Conservation (phyloP, 2,329 filamentous ascomycete genomes). For the Acrocalymma vagum region DNA sequence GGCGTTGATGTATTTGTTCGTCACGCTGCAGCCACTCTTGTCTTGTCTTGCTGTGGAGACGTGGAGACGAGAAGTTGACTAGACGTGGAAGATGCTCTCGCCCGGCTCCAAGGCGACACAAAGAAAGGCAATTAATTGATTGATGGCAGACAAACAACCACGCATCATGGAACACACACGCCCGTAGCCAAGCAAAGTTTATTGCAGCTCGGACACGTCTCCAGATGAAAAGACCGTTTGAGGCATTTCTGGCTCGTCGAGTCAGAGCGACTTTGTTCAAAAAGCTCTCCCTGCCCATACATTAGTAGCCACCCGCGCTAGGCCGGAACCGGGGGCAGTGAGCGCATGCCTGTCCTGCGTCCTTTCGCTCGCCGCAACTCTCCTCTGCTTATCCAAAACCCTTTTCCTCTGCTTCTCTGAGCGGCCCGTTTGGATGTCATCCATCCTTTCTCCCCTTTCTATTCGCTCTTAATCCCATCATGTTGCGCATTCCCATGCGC, state of each 20-base stretch:
- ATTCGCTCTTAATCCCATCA: conserved; percentile 54
- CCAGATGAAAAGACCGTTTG: conserved; percentile 17
- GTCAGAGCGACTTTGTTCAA: conserved; percentile 16
- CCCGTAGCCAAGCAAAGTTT: too few relatives aligned
- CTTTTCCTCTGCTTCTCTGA: conserved; percentile 22
- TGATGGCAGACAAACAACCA: too few relatives aligned
- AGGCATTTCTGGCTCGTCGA: conserved; percentile 31
- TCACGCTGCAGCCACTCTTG: too few relatives aligned
- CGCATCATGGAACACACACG: too few relatives aligned
- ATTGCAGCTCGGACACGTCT: background rate
- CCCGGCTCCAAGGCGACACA: background rate
- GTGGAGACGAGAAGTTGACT: too few relatives aligned
- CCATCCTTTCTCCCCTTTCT: conserved; percentile 26
- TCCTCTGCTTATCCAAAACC: conserved; percentile 27
- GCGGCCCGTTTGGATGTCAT: conserved; percentile 41
- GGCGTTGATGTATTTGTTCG: conserved; percentile 1
- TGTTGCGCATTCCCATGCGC: conserved; percentile 76
- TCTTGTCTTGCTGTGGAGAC: too few relatives aligned
- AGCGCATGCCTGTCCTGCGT: conserved; percentile 27
- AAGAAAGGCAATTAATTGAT: too few relatives aligned
- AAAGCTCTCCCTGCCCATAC: conserved; percentile 10
- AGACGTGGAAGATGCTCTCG: conserved; percentile 1
- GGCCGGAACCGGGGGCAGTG: conserved; percentile 23
- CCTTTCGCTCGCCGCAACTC: conserved; percentile 19
- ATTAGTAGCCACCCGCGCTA: conserved; percentile 20